phyloP scores from a whole-genome alignment of 257 asterid species.

The Nemophila menziesii region DNA sequence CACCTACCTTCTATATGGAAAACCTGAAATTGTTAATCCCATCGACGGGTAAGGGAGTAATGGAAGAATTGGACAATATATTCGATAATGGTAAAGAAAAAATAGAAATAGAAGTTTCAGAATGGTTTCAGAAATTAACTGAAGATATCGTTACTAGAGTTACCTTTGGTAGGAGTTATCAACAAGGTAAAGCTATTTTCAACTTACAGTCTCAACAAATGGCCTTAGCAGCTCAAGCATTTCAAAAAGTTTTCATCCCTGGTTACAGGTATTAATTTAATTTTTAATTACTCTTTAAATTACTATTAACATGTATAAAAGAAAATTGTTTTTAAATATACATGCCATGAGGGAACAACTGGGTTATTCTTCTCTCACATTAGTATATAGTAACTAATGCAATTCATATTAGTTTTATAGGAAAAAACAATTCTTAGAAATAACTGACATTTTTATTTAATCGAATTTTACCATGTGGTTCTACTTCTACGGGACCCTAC shows the following conservation, averaged over 20 bases:
- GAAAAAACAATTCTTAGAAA: too few relatives aligned
- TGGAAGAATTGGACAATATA: slow-evolving; percentile 35
- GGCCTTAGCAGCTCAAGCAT: slow-evolving; percentile 31
- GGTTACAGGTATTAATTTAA: slow-evolving; percentile 26
- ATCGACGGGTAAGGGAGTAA: slow-evolving; percentile 27
- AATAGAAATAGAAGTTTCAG: slow-evolving; percentile 37
- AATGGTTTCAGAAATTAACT: slow-evolving; percentile 30
- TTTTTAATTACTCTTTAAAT: too few relatives aligned
- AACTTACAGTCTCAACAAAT: slow-evolving; percentile 32
- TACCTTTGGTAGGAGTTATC: slow-evolving; percentile 31
- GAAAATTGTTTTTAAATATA: too few relatives aligned
- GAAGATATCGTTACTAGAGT: slow-evolving; percentile 35
- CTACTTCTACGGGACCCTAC: too few relatives aligned
- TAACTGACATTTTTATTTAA: too few relatives aligned
- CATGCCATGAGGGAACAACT: too few relatives aligned
- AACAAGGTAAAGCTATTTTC: slow-evolving; percentile 33
- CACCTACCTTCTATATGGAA: slow-evolving; percentile 42
- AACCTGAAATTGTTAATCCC: slow-evolving; percentile 34
- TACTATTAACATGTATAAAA: too few relatives aligned
- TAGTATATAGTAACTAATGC: too few relatives aligned
- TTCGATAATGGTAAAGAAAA: slow-evolving; percentile 1
- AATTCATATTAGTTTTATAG: too few relatives aligned
- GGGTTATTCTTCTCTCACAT: too few relatives aligned
- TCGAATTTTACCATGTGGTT: too few relatives aligned
- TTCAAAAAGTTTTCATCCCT: slow-evolving; percentile 33